phyloP scores from a whole-genome alignment of 2,329 filamentous ascomycete genomes.

The Lasiodiplodia theobromae region DNA sequence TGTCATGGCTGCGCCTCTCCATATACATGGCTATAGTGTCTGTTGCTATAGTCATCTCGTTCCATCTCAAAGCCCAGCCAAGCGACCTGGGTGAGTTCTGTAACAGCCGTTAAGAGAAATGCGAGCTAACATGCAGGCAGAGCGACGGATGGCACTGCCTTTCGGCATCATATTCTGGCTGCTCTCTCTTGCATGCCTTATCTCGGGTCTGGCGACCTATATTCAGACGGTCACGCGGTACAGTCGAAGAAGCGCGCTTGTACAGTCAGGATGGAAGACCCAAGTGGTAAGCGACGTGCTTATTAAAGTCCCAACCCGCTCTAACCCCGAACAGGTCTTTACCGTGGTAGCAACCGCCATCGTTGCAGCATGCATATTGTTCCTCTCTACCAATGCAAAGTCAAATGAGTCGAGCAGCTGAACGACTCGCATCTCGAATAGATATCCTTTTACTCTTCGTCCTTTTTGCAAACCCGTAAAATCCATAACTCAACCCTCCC shows the following conservation, averaged over 20 bases:
- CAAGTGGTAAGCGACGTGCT: conserved; percentile 68
- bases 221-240: conserved; percentile 84
- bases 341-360: conserved; percentile 50
- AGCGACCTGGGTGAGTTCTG: conserved; percentile 48
- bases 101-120: conserved; percentile 26
- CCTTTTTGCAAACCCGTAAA: conserved; percentile 8
- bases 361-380: conserved; percentile 50
- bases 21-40: conserved; percentile 92
- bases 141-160: conserved; percentile 79
- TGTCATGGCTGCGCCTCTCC: conserved; percentile 87
- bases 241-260: conserved; percentile 77
- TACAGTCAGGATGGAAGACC: conserved; percentile 93
- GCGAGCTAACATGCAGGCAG: conserved; percentile 53
- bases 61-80: conserved; percentile 82
- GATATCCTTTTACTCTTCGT: background rate
- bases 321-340: conserved; percentile 37
- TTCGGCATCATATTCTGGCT: conserved; percentile 90
- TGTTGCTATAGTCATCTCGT: conserved; percentile 89
- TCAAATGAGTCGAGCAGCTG: conserved; percentile 10
- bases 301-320: background rate
- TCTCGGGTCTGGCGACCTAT: conserved; percentile 84
- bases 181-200: conserved; percentile 77
- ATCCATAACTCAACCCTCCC: conserved; percentile 1
- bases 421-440: background rate
- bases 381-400: conserved; percentile 48